These are phyloP conservation scores for Lactarius pseudohatsudake DNA, from an alignment of 768 basidiomycete species.

Conservation along the genomic window DNA sequence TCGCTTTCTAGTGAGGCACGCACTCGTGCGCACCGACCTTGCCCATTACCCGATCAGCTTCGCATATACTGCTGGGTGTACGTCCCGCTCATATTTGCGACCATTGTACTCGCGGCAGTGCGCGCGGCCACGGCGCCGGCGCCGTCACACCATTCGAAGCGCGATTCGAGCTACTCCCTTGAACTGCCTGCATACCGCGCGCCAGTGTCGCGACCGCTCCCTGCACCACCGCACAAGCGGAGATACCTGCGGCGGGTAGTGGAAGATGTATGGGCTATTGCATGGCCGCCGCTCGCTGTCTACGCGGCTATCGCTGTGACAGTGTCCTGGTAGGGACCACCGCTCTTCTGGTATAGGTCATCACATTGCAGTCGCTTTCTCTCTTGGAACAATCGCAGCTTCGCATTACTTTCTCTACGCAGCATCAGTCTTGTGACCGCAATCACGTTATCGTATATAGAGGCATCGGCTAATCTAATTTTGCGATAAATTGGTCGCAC, in stretches of 20 bases:
- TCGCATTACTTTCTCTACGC: background rate
- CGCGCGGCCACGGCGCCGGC: background rate
- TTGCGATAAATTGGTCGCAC: background rate
- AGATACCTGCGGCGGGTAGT: background rate
- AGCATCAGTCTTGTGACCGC: background rate
- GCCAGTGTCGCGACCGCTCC: background rate
- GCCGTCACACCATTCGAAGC: conserved; percentile 1
- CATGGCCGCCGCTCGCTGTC: conserved; percentile 16
- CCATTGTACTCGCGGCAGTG: conserved; percentile 48
- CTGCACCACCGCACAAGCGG: background rate
- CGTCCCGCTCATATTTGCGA: conserved; percentile 62
- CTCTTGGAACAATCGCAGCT: background rate
- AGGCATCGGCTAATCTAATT: background rate
- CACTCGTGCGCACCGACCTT: conserved; percentile 58
- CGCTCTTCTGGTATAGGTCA: no score
- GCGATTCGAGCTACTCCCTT: background rate
- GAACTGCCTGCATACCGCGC: conserved; percentile 4
- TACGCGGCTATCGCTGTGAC: conserved; percentile 1
- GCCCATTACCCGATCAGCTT: conserved; percentile 82
- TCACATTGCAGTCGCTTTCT: background rate
- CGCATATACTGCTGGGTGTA: conserved; percentile 75
- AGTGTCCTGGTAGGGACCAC: background rate
- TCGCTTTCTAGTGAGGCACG: conserved; percentile 53
- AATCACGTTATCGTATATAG: background rate
- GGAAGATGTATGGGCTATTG: conserved; percentile 7